These are phyloP conservation scores for Auriculariales sp. DNA, from an alignment of 768 basidiomycete genomes.

Conservation along the genomic window DNA sequence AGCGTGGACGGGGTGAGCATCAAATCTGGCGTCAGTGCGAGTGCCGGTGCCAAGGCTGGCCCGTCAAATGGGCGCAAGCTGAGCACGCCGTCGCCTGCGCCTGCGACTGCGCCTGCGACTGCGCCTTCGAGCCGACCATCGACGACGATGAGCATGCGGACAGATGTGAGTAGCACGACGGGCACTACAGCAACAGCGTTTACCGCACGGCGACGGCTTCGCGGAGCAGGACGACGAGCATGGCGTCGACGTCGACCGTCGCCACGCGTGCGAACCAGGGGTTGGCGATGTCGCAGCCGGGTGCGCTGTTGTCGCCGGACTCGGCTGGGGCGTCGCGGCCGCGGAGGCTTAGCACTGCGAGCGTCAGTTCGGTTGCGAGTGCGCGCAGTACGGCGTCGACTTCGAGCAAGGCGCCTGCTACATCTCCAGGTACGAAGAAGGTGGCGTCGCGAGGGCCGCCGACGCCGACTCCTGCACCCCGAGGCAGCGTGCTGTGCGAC, in stretches of 20 bases:
- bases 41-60: neutral
- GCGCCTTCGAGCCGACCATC: constrained; percentile 16
- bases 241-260: constrained; percentile 18
- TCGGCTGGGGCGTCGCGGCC: constrained; percentile 5
- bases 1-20: neutral
- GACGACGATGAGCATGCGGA: constrained; percentile 17
- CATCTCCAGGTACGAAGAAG: constrained; percentile 1
- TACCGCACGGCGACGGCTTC: constrained; percentile 1
- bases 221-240: constrained; percentile 17
- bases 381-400: neutral
- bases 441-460: constrained; percentile 3
- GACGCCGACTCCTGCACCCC: constrained; percentile 4
- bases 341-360: constrained; percentile 11
- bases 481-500: too few relatives aligned
- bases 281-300: constrained; percentile 10
- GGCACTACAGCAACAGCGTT: constrained; percentile 17
- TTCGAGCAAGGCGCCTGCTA: neutral
- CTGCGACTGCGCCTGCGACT: constrained; percentile 16
- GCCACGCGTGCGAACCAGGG: constrained; percentile 10
- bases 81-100: constrained; percentile 15
- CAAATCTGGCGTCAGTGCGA: too few relatives aligned
- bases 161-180: constrained; percentile 29
- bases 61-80: neutral
- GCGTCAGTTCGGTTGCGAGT: constrained; percentile 8
- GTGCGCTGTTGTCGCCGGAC: constrained; percentile 5